These are phyloP conservation scores for Neonectria coccinea DNA, from an alignment of 2,329 filamentous ascomycete species.

Conservation along the genomic window DNA sequence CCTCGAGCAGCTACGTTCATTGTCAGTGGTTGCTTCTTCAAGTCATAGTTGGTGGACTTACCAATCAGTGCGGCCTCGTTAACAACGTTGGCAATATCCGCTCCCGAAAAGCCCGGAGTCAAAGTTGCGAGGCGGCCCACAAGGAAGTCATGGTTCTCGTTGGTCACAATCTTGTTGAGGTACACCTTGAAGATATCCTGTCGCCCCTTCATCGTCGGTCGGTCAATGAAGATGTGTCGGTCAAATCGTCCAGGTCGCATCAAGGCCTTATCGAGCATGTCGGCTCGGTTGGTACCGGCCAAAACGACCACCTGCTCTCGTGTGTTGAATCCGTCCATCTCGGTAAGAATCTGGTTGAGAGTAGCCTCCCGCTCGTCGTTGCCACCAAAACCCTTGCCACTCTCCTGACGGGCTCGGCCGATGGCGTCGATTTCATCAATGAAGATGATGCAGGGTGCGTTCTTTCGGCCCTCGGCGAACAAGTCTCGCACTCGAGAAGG, in stretches of 20 bases:
- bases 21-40: conserved; percentile 29
- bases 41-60: conserved; percentile 59
- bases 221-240: conserved; percentile 93
- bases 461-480: conserved; percentile 94
- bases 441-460: conserved; percentile 98
- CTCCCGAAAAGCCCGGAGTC: conserved; percentile 96
- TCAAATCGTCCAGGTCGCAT: conserved; percentile 98
- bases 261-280: conserved; percentile 93
- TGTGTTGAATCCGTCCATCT: conserved; percentile 99
- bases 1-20: conserved; percentile 78
- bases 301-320: conserved; percentile 96
- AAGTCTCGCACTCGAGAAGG: conserved; percentile 94
- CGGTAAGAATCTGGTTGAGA: conserved; percentile 96
- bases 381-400: conserved; percentile 78
- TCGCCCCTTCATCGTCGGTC: conserved; percentile 95
- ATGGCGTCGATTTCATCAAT: conserved; percentile 99
- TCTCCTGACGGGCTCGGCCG: conserved; percentile 87
- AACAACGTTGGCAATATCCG: conserved; percentile 97
- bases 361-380: conserved; percentile 98
- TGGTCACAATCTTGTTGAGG: conserved; percentile 92
- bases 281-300: conserved; percentile 94
- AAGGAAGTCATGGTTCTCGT: conserved; percentile 88
- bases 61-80: conserved; percentile 97
- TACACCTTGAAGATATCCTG: conserved; percentile 97
- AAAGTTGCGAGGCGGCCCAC: conserved; percentile 90